These are phyloP conservation scores for Sphaerobolus stellatus DNA, from an alignment of 1,284 basidiomycete species.

Conservation along the genomic window DNA sequence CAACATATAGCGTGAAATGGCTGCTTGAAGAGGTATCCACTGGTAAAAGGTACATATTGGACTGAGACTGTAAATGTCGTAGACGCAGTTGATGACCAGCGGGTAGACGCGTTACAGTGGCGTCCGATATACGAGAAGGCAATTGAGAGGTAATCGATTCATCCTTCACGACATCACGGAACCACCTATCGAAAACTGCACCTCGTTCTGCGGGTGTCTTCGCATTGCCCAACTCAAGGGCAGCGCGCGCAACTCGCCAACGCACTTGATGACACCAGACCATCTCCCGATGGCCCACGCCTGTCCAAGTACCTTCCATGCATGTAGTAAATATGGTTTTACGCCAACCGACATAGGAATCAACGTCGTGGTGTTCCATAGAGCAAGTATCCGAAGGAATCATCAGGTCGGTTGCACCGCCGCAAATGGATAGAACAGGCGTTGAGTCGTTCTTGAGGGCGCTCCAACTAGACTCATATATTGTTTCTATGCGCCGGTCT, in stretches of 20 bases:
- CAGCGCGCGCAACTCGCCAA: conserved; percentile 78
- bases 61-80: conserved; percentile 38
- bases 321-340: conserved; percentile 84
- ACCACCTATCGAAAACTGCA: conserved; percentile 56
- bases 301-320: conserved; percentile 89
- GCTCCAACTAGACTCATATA: conserved; percentile 57
- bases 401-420: conserved; percentile 90
- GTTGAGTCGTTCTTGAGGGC: conserved; percentile 43
- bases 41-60: conserved; percentile 52
- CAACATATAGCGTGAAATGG: conserved; percentile 55
- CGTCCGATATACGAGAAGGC: background rate
- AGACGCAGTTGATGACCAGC: conserved; percentile 6
- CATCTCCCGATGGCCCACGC: conserved; percentile 94
- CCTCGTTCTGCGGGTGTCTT: conserved; percentile 31
- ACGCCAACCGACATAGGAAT: conserved; percentile 29
- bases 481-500: conserved; percentile 72
- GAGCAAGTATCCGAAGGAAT: conserved; percentile 88
- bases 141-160: background rate
- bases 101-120: conserved; percentile 2
- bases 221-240: conserved; percentile 61
- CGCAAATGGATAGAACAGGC: conserved; percentile 85
- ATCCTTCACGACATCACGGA: conserved; percentile 43
- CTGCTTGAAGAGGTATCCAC: conserved; percentile 26
- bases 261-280: conserved; percentile 99
- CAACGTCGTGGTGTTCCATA: background rate